Conservation (phyloP, 1,284 basidiomycete species). For the Moesziomyces aphidis region DNA sequence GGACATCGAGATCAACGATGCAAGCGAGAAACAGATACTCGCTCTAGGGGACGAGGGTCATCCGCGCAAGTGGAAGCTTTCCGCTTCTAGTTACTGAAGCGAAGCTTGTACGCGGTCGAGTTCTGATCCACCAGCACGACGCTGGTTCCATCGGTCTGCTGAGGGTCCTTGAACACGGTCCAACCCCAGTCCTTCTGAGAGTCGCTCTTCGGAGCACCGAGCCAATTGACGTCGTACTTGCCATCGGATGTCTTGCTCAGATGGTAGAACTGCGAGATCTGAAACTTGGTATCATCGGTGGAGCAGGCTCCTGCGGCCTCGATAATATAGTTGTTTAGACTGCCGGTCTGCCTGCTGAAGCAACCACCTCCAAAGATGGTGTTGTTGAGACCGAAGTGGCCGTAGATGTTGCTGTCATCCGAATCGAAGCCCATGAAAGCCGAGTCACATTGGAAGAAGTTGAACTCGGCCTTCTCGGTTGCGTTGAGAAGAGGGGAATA, state of each 20-base stretch:
- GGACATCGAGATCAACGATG: too few relatives aligned
- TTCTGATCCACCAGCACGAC: slow-evolving; percentile 1
- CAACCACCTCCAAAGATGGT: not conserved
- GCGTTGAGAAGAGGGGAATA: slow-evolving; percentile 2
- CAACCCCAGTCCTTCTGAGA: not conserved
- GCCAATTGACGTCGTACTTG: slow-evolving; percentile 10
- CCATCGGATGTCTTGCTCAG: slow-evolving; percentile 5
- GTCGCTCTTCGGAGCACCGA: not conserved
- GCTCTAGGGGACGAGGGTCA: too few relatives aligned
- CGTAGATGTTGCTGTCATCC: slow-evolving; percentile 11
- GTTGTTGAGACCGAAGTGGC: slow-evolving; percentile 2
- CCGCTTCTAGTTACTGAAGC: slow-evolving; percentile 5
- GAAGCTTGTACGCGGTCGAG: slow-evolving; percentile 8
- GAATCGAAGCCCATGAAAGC: slow-evolving; percentile 12
- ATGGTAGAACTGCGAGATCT: slow-evolving; percentile 5
- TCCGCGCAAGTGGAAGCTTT: too few relatives aligned
- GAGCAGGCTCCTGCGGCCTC: not conserved
- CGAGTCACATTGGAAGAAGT: slow-evolving; percentile 19
- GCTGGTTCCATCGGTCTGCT: not conserved
- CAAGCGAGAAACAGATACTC: too few relatives aligned
- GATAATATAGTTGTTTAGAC: slow-evolving; percentile 2
- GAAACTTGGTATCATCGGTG: not conserved
- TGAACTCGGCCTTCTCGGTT: not conserved
- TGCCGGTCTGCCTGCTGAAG: slow-evolving; percentile 5
- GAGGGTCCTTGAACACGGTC: not conserved